phyloP scores from a whole-genome alignment of 805 yeast species.

The Candida hungchunana region DNA sequence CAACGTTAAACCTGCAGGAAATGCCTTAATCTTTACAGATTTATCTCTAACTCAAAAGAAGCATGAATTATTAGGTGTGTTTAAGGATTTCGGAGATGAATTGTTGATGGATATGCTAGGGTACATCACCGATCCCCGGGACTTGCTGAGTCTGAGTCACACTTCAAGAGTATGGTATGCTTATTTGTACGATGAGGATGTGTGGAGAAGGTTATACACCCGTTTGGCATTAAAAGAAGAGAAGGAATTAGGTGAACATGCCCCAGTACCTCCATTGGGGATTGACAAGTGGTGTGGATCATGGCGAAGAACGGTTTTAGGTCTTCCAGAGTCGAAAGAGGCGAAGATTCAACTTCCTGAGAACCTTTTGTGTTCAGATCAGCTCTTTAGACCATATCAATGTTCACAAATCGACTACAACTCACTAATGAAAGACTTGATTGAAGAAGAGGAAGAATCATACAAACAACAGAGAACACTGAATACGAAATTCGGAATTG shows the following conservation, averaged over 20 bases:
- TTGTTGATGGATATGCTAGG: constrained; percentile 49
- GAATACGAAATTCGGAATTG: constrained; percentile 36
- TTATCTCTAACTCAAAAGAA: constrained; percentile 12
- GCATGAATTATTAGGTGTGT: constrained; percentile 39
- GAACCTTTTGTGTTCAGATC: constrained; percentile 64
- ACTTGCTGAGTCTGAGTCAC: constrained; percentile 49
- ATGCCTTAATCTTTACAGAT: constrained; percentile 40
- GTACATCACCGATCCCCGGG: constrained; percentile 41
- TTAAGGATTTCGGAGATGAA: constrained; percentile 59
- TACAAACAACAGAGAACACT: constrained; percentile 20
- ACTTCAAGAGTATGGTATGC: constrained; percentile 70
- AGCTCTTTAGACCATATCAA: constrained; percentile 79
- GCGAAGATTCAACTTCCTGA: constrained; percentile 42
- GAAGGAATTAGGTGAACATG: constrained; percentile 8
- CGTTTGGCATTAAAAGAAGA: constrained; percentile 19
- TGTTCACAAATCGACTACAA: constrained; percentile 67
- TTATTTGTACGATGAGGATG: constrained; percentile 67
- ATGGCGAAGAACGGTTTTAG: constrained; percentile 66
- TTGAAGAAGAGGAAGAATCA: constrained; percentile 40
- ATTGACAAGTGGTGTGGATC: constrained; percentile 63
- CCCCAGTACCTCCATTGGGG: constrained; percentile 26
- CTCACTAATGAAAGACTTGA: constrained; percentile 42
- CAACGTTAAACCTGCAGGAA: constrained; percentile 75
- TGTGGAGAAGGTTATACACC: constrained; percentile 67
- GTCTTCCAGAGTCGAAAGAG: constrained; percentile 35